Base-by-base conservation (phyloP, 148 eudicot species). In the Persicaria maculosa region DNA sequence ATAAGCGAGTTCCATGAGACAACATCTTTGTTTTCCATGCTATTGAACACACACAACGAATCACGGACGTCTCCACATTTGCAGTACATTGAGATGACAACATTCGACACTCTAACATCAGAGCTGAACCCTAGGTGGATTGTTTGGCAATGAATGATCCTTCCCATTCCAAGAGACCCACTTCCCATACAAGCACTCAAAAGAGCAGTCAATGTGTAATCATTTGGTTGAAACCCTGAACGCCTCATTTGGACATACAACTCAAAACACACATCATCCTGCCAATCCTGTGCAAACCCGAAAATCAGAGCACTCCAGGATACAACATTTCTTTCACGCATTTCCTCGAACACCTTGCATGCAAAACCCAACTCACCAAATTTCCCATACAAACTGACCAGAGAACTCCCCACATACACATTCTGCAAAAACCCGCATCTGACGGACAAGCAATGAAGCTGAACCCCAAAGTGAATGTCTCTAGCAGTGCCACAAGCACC, bases 361-460 rank as follows among this genome's bases (percentile, higher is more conserved):
- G 2, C 92, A 6, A 52, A 81, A 12, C 50, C 72, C 70, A 91
- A 5, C 62, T 84, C 73, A 76, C 93, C 90, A 88, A 83, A 14
- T 72, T 89, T 91, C 43, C 91, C 84, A 83, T 93, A 93, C 94
- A 93, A 88, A 75, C 89, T 88, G 70, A 91, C 77, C 74, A 93
- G 73, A 2, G 91, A 74, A 74, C 82, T 81, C 19, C 86, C 89
- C 10, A 86, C 74, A 71, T 77, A 82, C 17, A 82, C 75, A 79
- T 84, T 81, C 9, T 40, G 59, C 40, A n/a, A 68, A 47, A 80
- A 72, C 43, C 85, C 83, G 62, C 47, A 48, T 74, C 73, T 77
- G 43, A 84, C 47, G 40, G 82, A 82, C 53, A 84, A 46, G 71
- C 82, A 74, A 50, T 83, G 89, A 55, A 86, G 75, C 72, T 84